Evolutionary conservation across 345 rosid genomes (phyloP), one percentile per base, ranked within the genome.

Genomic region (Camelina sativa): DNA sequence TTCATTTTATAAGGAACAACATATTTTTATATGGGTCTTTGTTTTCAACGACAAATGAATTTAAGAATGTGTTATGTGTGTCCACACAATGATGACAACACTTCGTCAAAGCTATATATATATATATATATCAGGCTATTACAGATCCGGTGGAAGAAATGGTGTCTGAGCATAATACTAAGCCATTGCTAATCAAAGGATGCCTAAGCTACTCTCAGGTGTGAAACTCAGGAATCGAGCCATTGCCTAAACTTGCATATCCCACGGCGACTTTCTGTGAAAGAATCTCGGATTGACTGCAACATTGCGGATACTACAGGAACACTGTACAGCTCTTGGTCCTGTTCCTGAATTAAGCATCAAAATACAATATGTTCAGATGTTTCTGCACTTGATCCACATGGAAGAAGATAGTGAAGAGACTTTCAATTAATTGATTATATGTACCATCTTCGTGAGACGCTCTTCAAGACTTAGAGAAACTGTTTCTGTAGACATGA

Each of bases 241-340:
- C 92, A 86, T 40, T 85, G 85, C 67, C 96, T 87, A 75, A 82
- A 86, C 81, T 86, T 95, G 90, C 97, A 90, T 76, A 90, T 86
- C 65, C 97, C 97, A 55, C 96, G 91, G 3, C 93, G 96, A 78
- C 81, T 83, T 85, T 80, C 88, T 22, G 84, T 56, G 65, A 85
- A 89, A 58, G 96, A 90, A 81, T 81, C 90, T 50, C 88, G 89
- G 61, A 92, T 82, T 59, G 97, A 95, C 74, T 77, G 92, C 67
- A 92, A 65, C 97, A 92, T 85, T 47, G 86, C 83, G 28, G 43
- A 32, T 30, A 95, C 92, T 40, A 80, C 80, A 71, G 95, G 81
- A 65, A 82, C 68, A 47, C 71, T 62, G 54, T 85, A 69, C 83
- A 90, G 62, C 58, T 82, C 83, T 75, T 78, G 79, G 78, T 83